Conservation (phyloP, 164 flowering plant genomes). For the Houttuynia cordata region DNA sequence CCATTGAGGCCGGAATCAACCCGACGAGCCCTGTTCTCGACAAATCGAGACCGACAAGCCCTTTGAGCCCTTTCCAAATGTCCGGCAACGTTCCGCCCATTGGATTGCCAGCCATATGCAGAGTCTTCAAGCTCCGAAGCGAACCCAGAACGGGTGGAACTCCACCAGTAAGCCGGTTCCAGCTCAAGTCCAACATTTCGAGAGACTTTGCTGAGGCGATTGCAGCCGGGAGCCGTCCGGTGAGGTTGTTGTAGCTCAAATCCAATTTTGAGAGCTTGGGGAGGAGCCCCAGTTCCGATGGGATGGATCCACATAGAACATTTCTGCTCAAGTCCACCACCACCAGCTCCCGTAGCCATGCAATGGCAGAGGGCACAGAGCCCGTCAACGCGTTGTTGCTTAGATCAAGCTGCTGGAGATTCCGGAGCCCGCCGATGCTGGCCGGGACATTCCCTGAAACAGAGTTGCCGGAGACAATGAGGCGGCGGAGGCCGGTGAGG, state of each 20-base stretch:
- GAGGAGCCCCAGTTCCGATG: slow-evolving; percentile 1
- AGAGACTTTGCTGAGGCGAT: not conserved
- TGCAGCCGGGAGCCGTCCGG: slow-evolving; percentile 4
- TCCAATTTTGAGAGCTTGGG: slow-evolving; percentile 6
- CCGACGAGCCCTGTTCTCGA: slow-evolving; percentile 6
- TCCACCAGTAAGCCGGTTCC: slow-evolving; percentile 4
- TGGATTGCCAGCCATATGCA: slow-evolving; percentile 6
- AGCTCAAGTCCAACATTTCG: slow-evolving; percentile 7
- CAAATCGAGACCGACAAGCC: slow-evolving; percentile 8
- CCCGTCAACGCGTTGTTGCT: slow-evolving; percentile 7
- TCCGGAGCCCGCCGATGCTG: not conserved
- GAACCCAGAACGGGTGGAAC: slow-evolving; percentile 1
- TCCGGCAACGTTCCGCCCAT: slow-evolving; percentile 4
- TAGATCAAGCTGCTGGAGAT: slow-evolving; percentile 6
- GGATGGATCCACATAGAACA: slow-evolving; percentile 2
- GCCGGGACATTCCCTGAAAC: slow-evolving; percentile 4
- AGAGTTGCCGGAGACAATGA: slow-evolving; percentile 5
- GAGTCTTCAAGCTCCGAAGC: not conserved
- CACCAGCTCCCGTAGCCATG: slow-evolving; percentile 2
- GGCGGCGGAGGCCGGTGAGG: slow-evolving; percentile 4
- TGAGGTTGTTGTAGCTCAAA: slow-evolving; percentile 5
- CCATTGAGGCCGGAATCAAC: slow-evolving; percentile 5
- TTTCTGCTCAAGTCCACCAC: slow-evolving; percentile 9
- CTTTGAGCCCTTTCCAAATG: slow-evolving; percentile 3
- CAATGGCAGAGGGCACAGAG: slow-evolving; percentile 2